phyloP scores from a whole-genome alignment of 1,284 basidiomycete species.

The Earliella scabrosa region DNA sequence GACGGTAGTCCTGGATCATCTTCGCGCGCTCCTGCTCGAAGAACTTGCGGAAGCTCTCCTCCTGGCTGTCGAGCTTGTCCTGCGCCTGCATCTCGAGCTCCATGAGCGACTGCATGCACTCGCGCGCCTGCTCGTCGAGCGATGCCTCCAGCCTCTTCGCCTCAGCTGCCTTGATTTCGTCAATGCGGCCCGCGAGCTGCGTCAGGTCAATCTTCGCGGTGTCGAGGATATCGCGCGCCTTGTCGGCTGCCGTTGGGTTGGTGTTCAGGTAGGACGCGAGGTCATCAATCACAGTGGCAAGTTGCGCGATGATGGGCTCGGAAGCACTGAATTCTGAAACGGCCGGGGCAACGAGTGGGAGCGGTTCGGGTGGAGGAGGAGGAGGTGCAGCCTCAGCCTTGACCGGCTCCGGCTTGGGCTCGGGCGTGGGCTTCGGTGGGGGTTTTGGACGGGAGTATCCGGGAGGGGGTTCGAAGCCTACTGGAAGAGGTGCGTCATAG shows the following conservation, averaged over 20 bases:
- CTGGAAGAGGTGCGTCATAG: slow-evolving; percentile 78
- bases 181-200: slow-evolving; percentile 78
- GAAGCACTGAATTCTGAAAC: slow-evolving; percentile 75
- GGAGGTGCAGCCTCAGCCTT: slow-evolving; percentile 30
- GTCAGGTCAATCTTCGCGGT: slow-evolving; percentile 86
- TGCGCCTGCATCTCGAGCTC: slow-evolving; percentile 85
- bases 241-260: slow-evolving; percentile 70
- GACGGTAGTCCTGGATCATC: slow-evolving; percentile 82
- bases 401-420: slow-evolving; percentile 36
- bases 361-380: slow-evolving; percentile 42
- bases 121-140: slow-evolving; percentile 82
- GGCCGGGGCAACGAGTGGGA: slow-evolving; percentile 85
- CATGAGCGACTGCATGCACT: slow-evolving; percentile 85
- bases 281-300: slow-evolving; percentile 93
- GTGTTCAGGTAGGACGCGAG: slow-evolving; percentile 84
- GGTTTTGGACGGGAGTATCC: slow-evolving; percentile 72
- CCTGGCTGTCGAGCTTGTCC: slow-evolving; percentile 85
- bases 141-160: slow-evolving; percentile 76
- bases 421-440: slow-evolving; percentile 29
- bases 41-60: slow-evolving; percentile 84
- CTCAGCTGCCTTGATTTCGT: slow-evolving; percentile 85
- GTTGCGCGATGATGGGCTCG: slow-evolving; percentile 90
- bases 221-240: slow-evolving; percentile 74
- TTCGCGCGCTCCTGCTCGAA: slow-evolving; percentile 82
- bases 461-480: slow-evolving; percentile 91